Percentiles rank a stretch among this genome's conserved stretches.
These are phyloP conservation scores for Blastobotrys parvus DNA, from an alignment of 805 yeast genomes.

Conservation along the genomic window DNA sequence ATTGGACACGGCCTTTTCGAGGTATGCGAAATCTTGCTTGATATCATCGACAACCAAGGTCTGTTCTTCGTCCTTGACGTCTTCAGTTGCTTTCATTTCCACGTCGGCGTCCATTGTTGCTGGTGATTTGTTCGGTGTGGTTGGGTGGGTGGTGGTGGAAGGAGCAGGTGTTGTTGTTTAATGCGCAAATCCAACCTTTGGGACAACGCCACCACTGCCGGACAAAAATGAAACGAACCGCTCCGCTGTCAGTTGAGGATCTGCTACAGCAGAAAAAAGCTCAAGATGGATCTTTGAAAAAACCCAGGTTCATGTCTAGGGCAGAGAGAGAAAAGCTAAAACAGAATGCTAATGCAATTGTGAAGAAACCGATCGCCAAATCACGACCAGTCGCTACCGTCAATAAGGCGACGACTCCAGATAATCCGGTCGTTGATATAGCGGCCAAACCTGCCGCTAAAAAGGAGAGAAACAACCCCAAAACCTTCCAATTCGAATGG, in stretches of 20 bases:
- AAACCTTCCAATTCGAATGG: conserved; percentile 62
- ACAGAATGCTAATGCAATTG: conserved; percentile 1
- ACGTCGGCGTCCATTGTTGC: conserved; percentile 8
- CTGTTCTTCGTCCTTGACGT: conserved; percentile 1
- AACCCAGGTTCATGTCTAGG: conserved; percentile 41
- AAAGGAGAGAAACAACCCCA: conserved; percentile 12
- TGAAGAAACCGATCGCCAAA: not conserved
- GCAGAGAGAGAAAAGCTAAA: conserved; percentile 29
- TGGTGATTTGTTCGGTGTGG: no score
- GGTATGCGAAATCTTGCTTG: conserved; percentile 35
- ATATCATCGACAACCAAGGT: conserved; percentile 23
- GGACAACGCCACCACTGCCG: no score
- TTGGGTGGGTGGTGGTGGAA: not conserved
- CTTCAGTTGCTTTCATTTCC: conserved; percentile 8
- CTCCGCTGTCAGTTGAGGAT: conserved; percentile 28
- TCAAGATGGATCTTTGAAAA: conserved; percentile 14
- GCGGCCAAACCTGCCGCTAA: not conserved
- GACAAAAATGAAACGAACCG: not conserved
- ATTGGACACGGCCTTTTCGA: conserved; percentile 55
- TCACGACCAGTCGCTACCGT: not conserved
- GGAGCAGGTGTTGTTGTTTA: not conserved
- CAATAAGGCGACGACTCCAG: not conserved
- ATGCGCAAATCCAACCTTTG: no score
- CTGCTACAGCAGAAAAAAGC: conserved; percentile 17
- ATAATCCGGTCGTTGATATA: not conserved